Evolutionary conservation across 116 monocot genomes (phyloP).

Genomic region (Cymodocea nodosa): DNA sequence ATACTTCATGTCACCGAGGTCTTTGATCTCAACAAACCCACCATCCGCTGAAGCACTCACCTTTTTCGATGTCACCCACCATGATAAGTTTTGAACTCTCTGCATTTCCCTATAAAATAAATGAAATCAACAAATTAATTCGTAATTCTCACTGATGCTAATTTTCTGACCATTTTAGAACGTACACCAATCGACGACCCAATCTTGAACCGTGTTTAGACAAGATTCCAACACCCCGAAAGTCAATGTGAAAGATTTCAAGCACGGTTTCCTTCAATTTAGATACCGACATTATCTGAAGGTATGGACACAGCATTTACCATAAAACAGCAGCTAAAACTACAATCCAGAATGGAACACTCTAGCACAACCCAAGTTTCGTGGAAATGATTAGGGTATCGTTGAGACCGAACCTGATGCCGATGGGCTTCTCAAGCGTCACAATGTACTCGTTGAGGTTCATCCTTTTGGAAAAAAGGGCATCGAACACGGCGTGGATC

Average conservation of each 20-base stretch:
- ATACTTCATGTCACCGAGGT: conserved; percentile 51
- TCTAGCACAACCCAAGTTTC: too few species aligned
- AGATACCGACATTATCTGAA: too few species aligned
- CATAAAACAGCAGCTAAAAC: too few species aligned
- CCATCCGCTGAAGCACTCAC: conserved; percentile 26
- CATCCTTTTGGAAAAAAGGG: conserved; percentile 20
- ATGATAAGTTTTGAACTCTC: conserved; percentile 83
- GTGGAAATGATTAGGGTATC: too few species aligned
- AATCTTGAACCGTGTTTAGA: neutral
- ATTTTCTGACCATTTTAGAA: too few species aligned
- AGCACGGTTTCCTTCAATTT: too few species aligned
- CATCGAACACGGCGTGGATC: neutral
- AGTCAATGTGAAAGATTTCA: neutral
- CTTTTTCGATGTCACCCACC: conserved; percentile 83
- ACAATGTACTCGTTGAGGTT: conserved; percentile 92
- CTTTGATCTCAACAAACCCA: conserved; percentile 41
- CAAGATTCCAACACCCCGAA: too few species aligned
- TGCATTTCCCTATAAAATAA: conserved; percentile 62
- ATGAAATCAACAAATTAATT: neutral
- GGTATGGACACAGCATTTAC: too few species aligned
- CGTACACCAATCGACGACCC: neutral
- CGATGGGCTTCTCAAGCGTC: conserved; percentile 63
- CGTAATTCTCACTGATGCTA: too few species aligned
- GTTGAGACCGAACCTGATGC: conserved; percentile 84
- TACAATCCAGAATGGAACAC: too few species aligned